Evolutionary conservation across 768 basidiomycete species (phyloP), one percentile per base, ranked within the genome.

Genomic region (Mycena alexandri): DNA sequence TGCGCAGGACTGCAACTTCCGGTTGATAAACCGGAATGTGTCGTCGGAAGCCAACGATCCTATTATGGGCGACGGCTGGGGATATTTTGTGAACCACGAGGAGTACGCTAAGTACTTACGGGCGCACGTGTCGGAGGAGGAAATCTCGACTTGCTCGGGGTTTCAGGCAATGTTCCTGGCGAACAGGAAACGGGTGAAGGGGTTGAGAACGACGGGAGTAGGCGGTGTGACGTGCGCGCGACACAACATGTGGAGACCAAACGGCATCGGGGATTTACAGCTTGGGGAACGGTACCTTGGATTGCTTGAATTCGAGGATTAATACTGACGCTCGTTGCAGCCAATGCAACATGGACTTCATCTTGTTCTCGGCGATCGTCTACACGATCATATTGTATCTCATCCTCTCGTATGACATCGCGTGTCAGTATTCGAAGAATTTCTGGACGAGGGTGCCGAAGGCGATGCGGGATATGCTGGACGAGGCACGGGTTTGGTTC

Each of bases 331-430:
- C 6, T 3, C 6, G 29, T 67, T 1, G 11, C 21, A 66, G 59
- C 8, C 43, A 56, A 4, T 63, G 62, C 42, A 73, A 73, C 51
- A 73, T 73, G 72, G 72, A 73, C 57, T 73, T 58, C 25, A 63
- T 73, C 7, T 60, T 73, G 4, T 54, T 59, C 33, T 71, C 70
- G 21, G 38, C 57, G 10, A 10, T 69, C 42, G 47, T 61, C 22
- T 21, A 42, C 19, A 16, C 13, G 0, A 56, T 46, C 33, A 38
- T 67, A 16, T 36, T 62, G 16, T 56, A 47, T 10, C 34, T 67
- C 2, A 48, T 67, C 16, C 22, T 67, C 0, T 78, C 80, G 5
- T 67, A 67, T 46, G 46, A 67, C 60, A 57, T 67, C 24, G 66
- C 54, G 1, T 67, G 66, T 33, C 66, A 67, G 19, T 67, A 62